These are phyloP conservation scores for Angomonas desouzai DNA, from an alignment of 208 protist species.

Conservation along the genomic window DNA sequence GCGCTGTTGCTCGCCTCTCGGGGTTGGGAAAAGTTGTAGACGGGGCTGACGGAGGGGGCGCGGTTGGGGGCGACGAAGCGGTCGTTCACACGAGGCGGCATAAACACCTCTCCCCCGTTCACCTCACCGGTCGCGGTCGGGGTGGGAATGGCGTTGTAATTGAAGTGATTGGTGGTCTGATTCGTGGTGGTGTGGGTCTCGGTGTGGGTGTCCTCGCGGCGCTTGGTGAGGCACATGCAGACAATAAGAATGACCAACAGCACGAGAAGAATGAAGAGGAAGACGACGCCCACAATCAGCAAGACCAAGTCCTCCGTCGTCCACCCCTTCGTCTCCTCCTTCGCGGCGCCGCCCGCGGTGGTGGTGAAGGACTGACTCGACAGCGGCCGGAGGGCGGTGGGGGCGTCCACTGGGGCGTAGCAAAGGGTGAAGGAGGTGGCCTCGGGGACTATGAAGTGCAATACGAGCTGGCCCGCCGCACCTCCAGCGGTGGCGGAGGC, in stretches of 20 bases:
- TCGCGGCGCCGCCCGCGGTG: not conserved
- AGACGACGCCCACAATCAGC: constrained; percentile 71
- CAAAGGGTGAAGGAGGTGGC: constrained; percentile 48
- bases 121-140: not conserved
- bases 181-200: constrained; percentile 2
- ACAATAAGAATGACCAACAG: constrained; percentile 61
- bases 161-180: constrained; percentile 15
- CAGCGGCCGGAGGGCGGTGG: constrained; percentile 32
- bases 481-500: constrained; percentile 17
- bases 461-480: constrained; percentile 21
- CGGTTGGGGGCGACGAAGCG: constrained; percentile 42
- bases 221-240: constrained; percentile 40
- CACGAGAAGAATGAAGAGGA: constrained; percentile 69
- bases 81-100: constrained; percentile 70
- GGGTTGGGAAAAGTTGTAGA: not conserved
- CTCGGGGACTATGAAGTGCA: constrained; percentile 33
- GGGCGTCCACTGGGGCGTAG: constrained; percentile 56
- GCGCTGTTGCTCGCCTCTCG: constrained; percentile 1
- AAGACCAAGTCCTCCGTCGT: constrained; percentile 48
- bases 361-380: constrained; percentile 19
- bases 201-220: not conserved
- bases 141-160: constrained; percentile 11
- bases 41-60: not conserved
- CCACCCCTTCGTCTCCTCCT: constrained; percentile 28
- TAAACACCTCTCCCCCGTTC: constrained; percentile 26